A percentile compares a stretch with the other conserved stretches of the same genome.
These are phyloP conservation scores for Panicum hallii DNA, from an alignment of 202 grass and related monocot species.

Conservation along the genomic window DNA sequence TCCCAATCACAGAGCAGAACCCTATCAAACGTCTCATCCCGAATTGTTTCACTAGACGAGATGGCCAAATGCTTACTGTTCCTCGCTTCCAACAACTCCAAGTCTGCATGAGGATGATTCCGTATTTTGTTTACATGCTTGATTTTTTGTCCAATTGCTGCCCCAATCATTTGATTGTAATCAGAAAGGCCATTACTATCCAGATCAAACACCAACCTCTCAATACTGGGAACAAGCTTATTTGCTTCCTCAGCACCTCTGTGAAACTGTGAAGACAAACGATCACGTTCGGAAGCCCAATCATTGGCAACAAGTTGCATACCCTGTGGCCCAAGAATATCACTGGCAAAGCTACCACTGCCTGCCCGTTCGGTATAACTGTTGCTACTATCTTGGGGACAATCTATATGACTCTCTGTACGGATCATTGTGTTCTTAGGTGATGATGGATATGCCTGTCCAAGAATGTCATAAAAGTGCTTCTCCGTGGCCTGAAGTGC, in stretches of 20 bases:
- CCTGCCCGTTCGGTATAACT: neutral
- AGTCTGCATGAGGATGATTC: constrained; percentile 10
- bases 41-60: constrained; percentile 35
- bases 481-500: constrained; percentile 61
- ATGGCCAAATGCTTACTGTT: constrained; percentile 46
- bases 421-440: neutral
- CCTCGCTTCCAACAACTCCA: constrained; percentile 49
- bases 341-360: neutral
- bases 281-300: constrained; percentile 8
- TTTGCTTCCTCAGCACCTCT: constrained; percentile 51
- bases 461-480: constrained; percentile 64
- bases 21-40: constrained; percentile 57
- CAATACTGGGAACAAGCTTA: constrained; percentile 49
- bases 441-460: constrained; percentile 47
- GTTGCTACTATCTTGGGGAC: constrained; percentile 17
- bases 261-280: neutral
- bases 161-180: constrained; percentile 22
- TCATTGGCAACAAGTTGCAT: neutral
- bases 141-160: constrained; percentile 8
- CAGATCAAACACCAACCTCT: constrained; percentile 33
- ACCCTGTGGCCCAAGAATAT: neutral
- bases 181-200: constrained; percentile 6
- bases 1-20: constrained; percentile 45
- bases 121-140: constrained; percentile 21
- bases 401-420: constrained; percentile 4